Base-by-base conservation (phyloP, 768 basidiomycete species). In the Leccinellum rugosiceps region DNA sequence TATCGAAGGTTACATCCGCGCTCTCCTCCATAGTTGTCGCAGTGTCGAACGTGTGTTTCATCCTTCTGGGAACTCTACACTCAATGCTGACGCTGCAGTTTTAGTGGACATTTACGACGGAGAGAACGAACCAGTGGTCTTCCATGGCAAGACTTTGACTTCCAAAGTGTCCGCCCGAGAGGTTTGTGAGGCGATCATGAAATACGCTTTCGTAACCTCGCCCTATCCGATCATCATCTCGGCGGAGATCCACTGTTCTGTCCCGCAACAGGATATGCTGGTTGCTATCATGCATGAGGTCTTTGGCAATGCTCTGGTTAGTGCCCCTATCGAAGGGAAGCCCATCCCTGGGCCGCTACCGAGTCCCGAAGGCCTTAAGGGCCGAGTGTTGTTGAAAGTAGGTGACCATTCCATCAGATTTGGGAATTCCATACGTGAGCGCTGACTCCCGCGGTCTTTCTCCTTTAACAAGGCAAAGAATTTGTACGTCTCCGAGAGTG, bases 81-180 rank as follows among this genome's bases (percentile, higher is more conserved):
- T 48, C 8, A n/a, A n/a, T 17, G 47, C 32, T 52, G 28, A 55
- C 41, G 9, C 41, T 30, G 0, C 2, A 30, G 6, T 21, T 21
- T 21, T 44, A 98, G 94, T 98, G 65, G 96, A 98, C 64, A 85
- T 95, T 44, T 97, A 87, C 68, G 92, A 97, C 60, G 94, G 95
- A 11, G 90, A 93, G 31, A 71, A 64, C 3, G 93, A 89, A 59
- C 96, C 96, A 0, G 76, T 90, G 68, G 83, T 98, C 5, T 94
- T 87, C 64, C 95, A 98, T 66, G 92, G 94, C 23, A 88, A 87
- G 56, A 95, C 94, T 0, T 76, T 96, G 45, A 97, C 94, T 0
- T 83, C 86, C 34, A 92, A 90, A 62, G 85, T 97, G 3, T 75
- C 91, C 0, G 78, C 90, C 3, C 84, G 91, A 6, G 90, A 92